These are phyloP conservation scores for Exophiala mesophila DNA, from an alignment of 2,329 filamentous ascomycete genomes.

Conservation along the genomic window DNA sequence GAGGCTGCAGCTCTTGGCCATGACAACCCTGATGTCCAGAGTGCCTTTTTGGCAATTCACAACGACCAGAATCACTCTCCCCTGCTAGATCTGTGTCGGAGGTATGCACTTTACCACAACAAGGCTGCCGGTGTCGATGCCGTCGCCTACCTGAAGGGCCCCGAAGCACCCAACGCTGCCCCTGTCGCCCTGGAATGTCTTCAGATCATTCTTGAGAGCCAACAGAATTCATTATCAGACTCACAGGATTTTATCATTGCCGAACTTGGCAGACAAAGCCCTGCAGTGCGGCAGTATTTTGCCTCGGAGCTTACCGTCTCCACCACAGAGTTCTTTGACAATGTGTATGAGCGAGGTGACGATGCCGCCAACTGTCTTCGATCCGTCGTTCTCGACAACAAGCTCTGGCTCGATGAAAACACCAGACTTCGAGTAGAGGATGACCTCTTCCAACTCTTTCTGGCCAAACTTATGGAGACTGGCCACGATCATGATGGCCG, in stretches of 20 bases:
- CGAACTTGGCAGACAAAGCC: conserved; percentile 41
- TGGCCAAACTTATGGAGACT: conserved; percentile 86
- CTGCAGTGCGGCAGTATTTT: conserved; percentile 40
- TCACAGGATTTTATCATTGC: conserved; percentile 45
- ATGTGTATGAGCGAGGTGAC: conserved; percentile 46
- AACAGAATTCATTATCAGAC: conserved; percentile 33
- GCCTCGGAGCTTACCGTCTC: conserved; percentile 40
- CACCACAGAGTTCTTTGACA: conserved; percentile 45
- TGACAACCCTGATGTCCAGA: conserved; percentile 41
- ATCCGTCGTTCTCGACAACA: conserved; percentile 42
- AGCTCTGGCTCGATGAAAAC: conserved; percentile 40
- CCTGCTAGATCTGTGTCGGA: conserved; percentile 41
- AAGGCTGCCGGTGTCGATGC: conserved; percentile 43
- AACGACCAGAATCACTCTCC: conserved; percentile 28
- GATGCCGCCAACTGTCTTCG: conserved; percentile 44
- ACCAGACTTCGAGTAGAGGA: conserved; percentile 41
- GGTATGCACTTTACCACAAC: conserved; percentile 39
- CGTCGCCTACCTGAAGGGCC: conserved; percentile 38
- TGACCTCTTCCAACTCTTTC: conserved; percentile 58
- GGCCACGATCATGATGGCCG: conserved; percentile 67
- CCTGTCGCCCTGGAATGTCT: conserved; percentile 39
- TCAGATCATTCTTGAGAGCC: conserved; percentile 38
- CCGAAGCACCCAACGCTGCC: conserved; percentile 40
- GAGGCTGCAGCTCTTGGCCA: conserved; percentile 46
- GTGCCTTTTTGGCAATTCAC: conserved; percentile 44